These are phyloP conservation scores for Trematosphaeria pertusa DNA, from an alignment of 2,329 filamentous ascomycete species.

Conservation along the genomic window DNA sequence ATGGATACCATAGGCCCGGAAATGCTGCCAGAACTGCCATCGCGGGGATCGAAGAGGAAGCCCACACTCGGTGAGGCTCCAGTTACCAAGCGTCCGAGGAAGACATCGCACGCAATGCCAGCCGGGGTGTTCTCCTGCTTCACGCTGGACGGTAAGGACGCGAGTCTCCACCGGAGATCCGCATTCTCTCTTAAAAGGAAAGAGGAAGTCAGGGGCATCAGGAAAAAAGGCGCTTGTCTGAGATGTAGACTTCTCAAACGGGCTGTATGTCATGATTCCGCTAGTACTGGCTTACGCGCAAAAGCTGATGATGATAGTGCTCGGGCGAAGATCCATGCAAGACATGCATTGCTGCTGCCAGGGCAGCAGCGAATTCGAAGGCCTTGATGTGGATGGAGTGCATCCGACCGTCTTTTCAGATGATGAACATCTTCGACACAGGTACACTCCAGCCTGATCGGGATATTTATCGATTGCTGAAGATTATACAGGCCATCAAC, in stretches of 20 bases:
- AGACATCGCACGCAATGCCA: not conserved
- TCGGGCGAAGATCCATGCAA: conserved; percentile 27
- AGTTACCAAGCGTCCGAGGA: conserved; percentile 2
- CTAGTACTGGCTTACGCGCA: not conserved
- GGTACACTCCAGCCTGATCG: conserved; percentile 1
- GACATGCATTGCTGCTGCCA: conserved; percentile 18
- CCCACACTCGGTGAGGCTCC: not conserved
- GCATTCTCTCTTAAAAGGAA: conserved; percentile 18
- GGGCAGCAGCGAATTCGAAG: conserved; percentile 17
- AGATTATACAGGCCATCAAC: conserved; percentile 3
- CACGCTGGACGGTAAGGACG: conserved; percentile 19
- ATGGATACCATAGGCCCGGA: no score
- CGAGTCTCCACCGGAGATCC: conserved; percentile 17
- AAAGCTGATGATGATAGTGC: conserved; percentile 19
- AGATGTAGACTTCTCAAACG: conserved; percentile 23
- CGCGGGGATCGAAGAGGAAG: not conserved
- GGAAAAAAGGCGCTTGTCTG: conserved; percentile 21
- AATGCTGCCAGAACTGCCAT: not conserved
- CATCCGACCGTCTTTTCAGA: conserved; percentile 23
- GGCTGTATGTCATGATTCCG: conserved; percentile 13
- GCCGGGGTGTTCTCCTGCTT: conserved; percentile 20
- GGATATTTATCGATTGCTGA: not conserved
- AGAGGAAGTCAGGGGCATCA: conserved; percentile 20
- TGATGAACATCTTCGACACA: conserved; percentile 21
- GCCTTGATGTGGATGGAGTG: conserved; percentile 28